Conservation (phyloP, 768 basidiomycete genomes). For the Boletus sensibilis region DNA sequence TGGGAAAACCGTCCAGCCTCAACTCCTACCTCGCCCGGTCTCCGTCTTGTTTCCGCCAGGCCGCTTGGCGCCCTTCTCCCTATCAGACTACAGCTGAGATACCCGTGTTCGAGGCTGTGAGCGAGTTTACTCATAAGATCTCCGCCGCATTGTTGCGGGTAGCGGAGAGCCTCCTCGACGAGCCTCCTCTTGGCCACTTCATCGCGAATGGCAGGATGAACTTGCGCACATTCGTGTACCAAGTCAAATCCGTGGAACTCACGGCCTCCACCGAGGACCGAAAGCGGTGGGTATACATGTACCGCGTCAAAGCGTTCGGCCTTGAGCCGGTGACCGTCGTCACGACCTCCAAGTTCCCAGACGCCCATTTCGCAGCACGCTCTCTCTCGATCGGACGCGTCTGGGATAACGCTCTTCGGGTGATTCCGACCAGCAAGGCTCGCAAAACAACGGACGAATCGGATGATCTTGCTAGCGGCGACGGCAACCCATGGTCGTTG, state of each 20-base stretch:
- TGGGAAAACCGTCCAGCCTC: constrained; percentile 25
- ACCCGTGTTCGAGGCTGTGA: constrained; percentile 14
- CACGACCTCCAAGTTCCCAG: constrained; percentile 12
- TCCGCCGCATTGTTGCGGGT: constrained; percentile 13
- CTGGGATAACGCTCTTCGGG: constrained; percentile 24
- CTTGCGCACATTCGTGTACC: constrained; percentile 25
- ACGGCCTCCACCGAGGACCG: constrained; percentile 3
- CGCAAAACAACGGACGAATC: neutral
- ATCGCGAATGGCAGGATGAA: constrained; percentile 33
- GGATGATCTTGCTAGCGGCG: constrained; percentile 1
- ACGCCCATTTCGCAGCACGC: neutral
- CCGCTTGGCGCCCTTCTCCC: constrained; percentile 7
- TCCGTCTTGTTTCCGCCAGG: constrained; percentile 23
- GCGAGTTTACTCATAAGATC: constrained; percentile 15
- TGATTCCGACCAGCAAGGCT: neutral
- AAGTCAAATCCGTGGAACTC: constrained; percentile 15
- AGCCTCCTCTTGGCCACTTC: constrained; percentile 30
- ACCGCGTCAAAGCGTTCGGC: constrained; percentile 23
- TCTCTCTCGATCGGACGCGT: constrained; percentile 20
- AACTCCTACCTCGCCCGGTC: constrained; percentile 27
- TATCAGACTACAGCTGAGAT: neutral
- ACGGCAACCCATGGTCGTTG: constrained; percentile 15
- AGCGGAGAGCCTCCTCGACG: constrained; percentile 19
- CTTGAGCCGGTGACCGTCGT: constrained; percentile 17
- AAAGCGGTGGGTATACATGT: constrained; percentile 15